A percentile compares a stretch with the other conserved stretches of the same genome.
Conservation (phyloP, 1,284 basidiomycete species). For the Ganoderma leucocontextum region DNA sequence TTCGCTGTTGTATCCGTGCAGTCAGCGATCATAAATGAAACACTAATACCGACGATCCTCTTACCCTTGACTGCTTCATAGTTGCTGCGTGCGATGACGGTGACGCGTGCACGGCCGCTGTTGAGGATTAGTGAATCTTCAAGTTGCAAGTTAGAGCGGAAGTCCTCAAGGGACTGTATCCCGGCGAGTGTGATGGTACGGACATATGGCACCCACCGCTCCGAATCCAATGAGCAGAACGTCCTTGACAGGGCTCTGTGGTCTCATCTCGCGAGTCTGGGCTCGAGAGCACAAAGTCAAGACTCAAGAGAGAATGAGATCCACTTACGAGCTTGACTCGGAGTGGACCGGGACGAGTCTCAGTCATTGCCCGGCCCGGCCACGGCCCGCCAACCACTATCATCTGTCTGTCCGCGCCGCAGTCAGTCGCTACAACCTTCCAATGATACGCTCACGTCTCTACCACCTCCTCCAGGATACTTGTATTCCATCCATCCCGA, state of each 20-base stretch:
- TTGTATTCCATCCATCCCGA: too few species aligned
- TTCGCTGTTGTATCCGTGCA: constrained; percentile 42
- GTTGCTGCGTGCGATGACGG: constrained; percentile 79
- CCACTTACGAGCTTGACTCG: too few species aligned
- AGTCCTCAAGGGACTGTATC: not conserved
- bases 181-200: constrained; percentile 29
- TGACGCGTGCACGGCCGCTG: constrained; percentile 71
- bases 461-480: too few species aligned
- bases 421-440: too few species aligned
- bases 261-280: not conserved
- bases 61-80: constrained; percentile 64
- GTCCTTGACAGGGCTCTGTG: constrained; percentile 46
- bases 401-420: too few species aligned
- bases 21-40: not conserved
- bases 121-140: constrained; percentile 70
- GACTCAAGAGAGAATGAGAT: too few species aligned
- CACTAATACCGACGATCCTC: constrained; percentile 15
- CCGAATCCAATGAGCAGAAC: constrained; percentile 66
- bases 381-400: too few species aligned
- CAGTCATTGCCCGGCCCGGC: too few species aligned
- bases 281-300: not conserved
- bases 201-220: constrained; percentile 66
- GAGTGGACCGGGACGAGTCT: not conserved
- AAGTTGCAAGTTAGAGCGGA: constrained; percentile 50
- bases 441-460: too few species aligned